Base-by-base conservation (phyloP, 257 asterid species). In the Echium plantagineum region DNA sequence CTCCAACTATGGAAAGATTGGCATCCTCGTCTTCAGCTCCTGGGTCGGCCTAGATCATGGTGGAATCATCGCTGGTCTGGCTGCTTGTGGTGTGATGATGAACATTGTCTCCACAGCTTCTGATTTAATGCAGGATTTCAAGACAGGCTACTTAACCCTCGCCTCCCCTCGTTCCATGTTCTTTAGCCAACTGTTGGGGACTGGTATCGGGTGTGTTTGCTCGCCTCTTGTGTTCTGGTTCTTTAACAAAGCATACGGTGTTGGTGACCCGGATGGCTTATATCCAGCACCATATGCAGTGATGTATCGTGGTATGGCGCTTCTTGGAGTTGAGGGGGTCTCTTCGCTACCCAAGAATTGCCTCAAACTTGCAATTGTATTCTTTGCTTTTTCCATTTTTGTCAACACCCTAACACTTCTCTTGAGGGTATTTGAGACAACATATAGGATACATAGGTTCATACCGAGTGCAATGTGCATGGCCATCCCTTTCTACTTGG, bases 381-480 rank as follows among this genome's bases (percentile, higher is more conserved):
- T 76, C 51, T 87, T 84, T 59, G 0, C 58, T 0, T 72, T 63
- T 6, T 77, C 96, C 0, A 15, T 81, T 9, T 22, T 56, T 0
- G 49, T 87, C 15, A 75, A 80, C 35, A 0, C 74, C 21, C 0
- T 76, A 5, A 64, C 68, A 0, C 65, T 65, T 51, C 8, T 71
- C 30, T 31, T 82, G 75, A 55, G 60, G 57, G 68, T 22, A 57
- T 51, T 9, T 9, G 96, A 87, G 54, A 81, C 77, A 0, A 85
- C 65, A 65, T 75, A 52, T 13, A 22, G 70, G 73, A 51, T 80
- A 0, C 67, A 81, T 60, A 67, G 90, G 66, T 81, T 85, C 26
- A 49, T 87, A 2, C 94, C 96, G 0, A 85, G 78, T 61, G 85
- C 96, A 0, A 87, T 87, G 96, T 87, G 91, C 68, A 84, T 87